Evolutionary conservation across 139 green algal genomes (phyloP).

Genomic region (Picochlorum costavermella): DNA sequence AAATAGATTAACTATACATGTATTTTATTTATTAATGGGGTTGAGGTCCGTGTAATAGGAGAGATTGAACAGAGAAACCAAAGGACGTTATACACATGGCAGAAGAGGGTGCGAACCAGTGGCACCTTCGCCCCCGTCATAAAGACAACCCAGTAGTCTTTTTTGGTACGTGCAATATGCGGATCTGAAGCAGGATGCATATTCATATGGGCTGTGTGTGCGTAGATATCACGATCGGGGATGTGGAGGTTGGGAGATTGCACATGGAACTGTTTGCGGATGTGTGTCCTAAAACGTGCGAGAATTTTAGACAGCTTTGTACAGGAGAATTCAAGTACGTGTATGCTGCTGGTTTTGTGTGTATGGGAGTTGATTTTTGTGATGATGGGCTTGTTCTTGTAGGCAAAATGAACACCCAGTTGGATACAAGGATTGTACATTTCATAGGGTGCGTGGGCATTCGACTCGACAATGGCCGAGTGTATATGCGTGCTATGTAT

Average conservation of each 20-base stretch:
- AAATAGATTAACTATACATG: too few species aligned
- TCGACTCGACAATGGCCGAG: too few species aligned
- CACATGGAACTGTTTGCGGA: slow-evolving; percentile 92
- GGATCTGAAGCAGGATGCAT: not conserved
- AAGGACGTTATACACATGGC: too few species aligned
- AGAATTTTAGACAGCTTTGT: slow-evolving; percentile 91
- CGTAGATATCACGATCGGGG: slow-evolving; percentile 82
- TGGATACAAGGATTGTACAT: slow-evolving; percentile 76
- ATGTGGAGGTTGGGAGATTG: slow-evolving; percentile 60
- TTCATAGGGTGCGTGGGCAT: slow-evolving; percentile 62
- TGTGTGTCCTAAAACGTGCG: slow-evolving; percentile 69
- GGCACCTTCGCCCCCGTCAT: slow-evolving; percentile 8
- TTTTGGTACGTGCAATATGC: slow-evolving; percentile 56
- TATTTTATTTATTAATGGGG: too few species aligned
- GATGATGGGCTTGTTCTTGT: slow-evolving; percentile 3
- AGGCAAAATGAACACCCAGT: slow-evolving; percentile 68
- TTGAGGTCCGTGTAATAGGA: too few species aligned
- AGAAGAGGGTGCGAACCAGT: too few species aligned
- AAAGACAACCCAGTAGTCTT: slow-evolving; percentile 85
- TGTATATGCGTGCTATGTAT: too few species aligned
- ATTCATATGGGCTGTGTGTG: not conserved
- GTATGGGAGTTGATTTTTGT: too few species aligned
- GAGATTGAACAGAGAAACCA: too few species aligned
- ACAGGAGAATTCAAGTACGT: slow-evolving; percentile 80
- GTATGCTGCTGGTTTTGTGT: not conserved